Base-by-base conservation (phyloP, 257 asterid species). In the Penstemon barbatus region DNA sequence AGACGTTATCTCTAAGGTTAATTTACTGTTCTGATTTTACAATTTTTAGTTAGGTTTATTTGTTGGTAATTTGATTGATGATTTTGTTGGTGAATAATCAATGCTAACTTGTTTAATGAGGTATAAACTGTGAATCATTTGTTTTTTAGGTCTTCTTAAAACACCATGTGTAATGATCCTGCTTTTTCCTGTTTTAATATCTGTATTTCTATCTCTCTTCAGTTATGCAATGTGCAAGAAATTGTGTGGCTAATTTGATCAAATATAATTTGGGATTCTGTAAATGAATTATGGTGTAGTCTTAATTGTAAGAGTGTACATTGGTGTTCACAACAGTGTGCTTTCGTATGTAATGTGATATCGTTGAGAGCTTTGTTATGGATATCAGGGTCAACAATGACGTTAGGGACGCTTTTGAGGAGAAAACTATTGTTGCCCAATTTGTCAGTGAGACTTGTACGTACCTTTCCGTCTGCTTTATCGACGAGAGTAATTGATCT, bases 401-500 rank as follows among this genome's bases (percentile, higher is more conserved):
- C 4, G 10, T 41, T 8, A 8, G 58, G 15, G 44, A 44, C 15
- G 8, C 13, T 13, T 41, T 12, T 13, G 40, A 63, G 45, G 12
- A 40, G 65, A 59, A 1, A 59, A 4, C 15, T 57, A 19, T 6
- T 36, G 33, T 43, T 39, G 43, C 45, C 37, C 40, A 53, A 46
- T 43, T 48, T 25, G 62, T 42, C 6, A 37, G 5, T 8, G 49
- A 49, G 19, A 41, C 36, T 25, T 49, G 18, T 6, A 10, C 3
- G 42, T 40, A 37, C n/a, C 43, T 44, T 68, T 48, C 36, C 67
- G 69, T 41, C 15, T 64, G 45, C 5, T n/a, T 36, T 33, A 6
- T 45, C 33, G 36, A 39, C 55, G 33, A 51, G 68, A 9, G 2
- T 55, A 45, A 71, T 49, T 57, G 77, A 43, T 42, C 25, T 42